Conservation (phyloP, 1,139 yeast species). For the Taphrina betulina region DNA sequence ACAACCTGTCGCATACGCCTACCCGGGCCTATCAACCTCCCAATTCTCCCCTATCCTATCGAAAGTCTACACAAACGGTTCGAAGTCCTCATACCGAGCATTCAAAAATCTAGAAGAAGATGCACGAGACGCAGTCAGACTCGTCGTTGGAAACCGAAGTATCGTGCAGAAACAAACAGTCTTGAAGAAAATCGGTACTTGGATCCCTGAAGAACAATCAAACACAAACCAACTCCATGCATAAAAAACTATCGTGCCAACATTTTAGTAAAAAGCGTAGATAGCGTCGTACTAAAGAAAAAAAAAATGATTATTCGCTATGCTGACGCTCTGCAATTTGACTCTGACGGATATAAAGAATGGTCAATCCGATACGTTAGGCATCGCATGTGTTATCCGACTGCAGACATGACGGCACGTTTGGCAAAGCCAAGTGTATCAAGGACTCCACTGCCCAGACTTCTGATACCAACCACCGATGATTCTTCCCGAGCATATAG, state of each 20-base stretch:
- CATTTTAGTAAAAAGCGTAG: too few relatives aligned
- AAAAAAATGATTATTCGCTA: too few relatives aligned
- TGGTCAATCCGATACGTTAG: too few relatives aligned
- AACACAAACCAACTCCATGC: too few relatives aligned
- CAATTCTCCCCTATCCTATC: constrained; percentile 6
- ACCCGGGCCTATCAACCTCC: neutral
- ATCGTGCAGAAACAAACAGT: constrained; percentile 20
- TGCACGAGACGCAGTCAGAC: constrained; percentile 10
- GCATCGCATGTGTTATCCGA: too few relatives aligned
- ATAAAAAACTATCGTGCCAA: too few relatives aligned
- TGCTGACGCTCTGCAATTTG: too few relatives aligned
- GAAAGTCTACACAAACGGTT: neutral
- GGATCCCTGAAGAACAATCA: constrained; percentile 27
- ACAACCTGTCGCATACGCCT: constrained; percentile 4
- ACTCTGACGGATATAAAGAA: too few relatives aligned
- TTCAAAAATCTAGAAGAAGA: neutral
- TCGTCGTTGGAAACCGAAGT: constrained; percentile 17
- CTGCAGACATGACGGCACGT: constrained; percentile 25
- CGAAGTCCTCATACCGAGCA: neutral
- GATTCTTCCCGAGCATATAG: constrained; percentile 70
- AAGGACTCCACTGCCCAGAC: constrained; percentile 69
- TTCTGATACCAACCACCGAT: constrained; percentile 73
- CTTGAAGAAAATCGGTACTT: constrained; percentile 10
- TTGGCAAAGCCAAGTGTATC: constrained; percentile 49
- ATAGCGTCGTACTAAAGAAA: too few relatives aligned